phyloP scores from a whole-genome alignment of 441 rosid genomes.

The Euphorbia corollata region DNA sequence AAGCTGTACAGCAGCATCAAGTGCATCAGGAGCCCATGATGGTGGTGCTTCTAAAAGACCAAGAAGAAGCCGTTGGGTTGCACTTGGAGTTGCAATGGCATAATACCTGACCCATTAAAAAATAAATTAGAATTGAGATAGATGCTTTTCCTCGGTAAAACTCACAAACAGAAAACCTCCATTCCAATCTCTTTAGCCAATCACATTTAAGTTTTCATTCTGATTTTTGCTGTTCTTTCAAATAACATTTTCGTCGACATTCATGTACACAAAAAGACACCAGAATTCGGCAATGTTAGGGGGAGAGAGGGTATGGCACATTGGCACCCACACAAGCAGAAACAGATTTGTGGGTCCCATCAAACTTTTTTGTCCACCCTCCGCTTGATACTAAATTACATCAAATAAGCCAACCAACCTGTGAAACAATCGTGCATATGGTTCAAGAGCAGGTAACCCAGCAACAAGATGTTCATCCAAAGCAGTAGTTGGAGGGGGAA shows the following conservation, averaged over 20 bases:
- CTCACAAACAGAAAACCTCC: conserved; percentile 1
- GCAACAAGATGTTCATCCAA: conserved; percentile 97
- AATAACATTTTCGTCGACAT: not conserved
- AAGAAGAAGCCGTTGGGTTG: conserved; percentile 94
- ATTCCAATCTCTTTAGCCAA: conserved; percentile 1
- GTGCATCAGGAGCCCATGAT: conserved; percentile 99
- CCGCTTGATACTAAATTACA: not conserved
- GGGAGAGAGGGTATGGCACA: not conserved
- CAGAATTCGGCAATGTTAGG: conserved; percentile 7
- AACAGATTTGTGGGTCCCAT: not conserved
- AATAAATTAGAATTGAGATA: not conserved
- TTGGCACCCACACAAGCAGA: not conserved
- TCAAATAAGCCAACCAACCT: conserved; percentile 39
- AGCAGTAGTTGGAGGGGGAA: conserved; percentile 96
- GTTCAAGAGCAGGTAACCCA: conserved; percentile 97
- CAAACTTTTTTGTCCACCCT: not conserved
- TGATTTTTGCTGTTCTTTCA: not conserved
- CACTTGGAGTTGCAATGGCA: conserved; percentile 98
- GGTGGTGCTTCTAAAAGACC: conserved; percentile 99
- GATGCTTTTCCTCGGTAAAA: no score
- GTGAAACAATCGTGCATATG: conserved; percentile 92
- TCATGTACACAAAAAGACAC: not conserved
- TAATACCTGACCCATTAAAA: conserved; percentile 55
- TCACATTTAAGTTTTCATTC: not conserved
- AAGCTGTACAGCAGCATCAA: conserved; percentile 99